phyloP scores from a whole-genome alignment of 2,329 filamentous ascomycete genomes.

The Diaporthe nobilis region DNA sequence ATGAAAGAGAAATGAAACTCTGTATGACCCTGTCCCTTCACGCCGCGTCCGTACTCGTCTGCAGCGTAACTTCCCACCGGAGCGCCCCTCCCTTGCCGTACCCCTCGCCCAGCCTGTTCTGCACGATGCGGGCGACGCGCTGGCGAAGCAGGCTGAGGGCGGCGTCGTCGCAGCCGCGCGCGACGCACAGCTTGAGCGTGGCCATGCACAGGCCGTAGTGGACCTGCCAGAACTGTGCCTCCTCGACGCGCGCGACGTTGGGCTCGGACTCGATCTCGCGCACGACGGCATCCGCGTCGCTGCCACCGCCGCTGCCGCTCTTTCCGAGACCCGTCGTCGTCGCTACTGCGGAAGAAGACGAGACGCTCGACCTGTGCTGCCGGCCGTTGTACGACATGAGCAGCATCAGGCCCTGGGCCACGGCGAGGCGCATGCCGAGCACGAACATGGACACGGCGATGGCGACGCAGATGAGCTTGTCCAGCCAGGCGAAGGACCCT shows the following conservation, averaged over 20 bases:
- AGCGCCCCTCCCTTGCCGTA: slow-evolving; percentile 85
- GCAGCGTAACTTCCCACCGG: slow-evolving; percentile 93
- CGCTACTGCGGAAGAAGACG: slow-evolving; percentile 14
- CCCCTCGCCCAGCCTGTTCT: slow-evolving; percentile 87
- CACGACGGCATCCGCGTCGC: slow-evolving; percentile 77
- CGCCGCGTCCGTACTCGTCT: slow-evolving; percentile 69
- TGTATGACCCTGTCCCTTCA: neutral
- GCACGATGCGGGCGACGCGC: slow-evolving; percentile 82
- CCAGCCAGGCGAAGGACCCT: slow-evolving; percentile 85
- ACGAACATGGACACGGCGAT: slow-evolving; percentile 92
- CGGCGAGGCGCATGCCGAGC: slow-evolving; percentile 85
- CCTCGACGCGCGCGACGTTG: slow-evolving; percentile 82
- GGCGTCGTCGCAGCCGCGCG: slow-evolving; percentile 75
- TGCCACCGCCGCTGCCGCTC: slow-evolving; percentile 44
- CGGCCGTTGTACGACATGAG: slow-evolving; percentile 85
- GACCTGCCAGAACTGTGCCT: slow-evolving; percentile 98
- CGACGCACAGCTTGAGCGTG: slow-evolving; percentile 85
- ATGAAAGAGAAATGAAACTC: neutral
- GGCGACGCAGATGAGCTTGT: slow-evolving; percentile 83
- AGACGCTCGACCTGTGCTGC: slow-evolving; percentile 36
- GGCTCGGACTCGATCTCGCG: slow-evolving; percentile 87
- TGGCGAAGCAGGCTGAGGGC: slow-evolving; percentile 80
- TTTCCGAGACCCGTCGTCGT: too few relatives aligned
- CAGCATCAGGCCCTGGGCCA: slow-evolving; percentile 91
- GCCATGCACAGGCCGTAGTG: slow-evolving; percentile 98